A percentile compares a stretch with the other conserved stretches of the same genome.
These are phyloP conservation scores for Cetradonia linearis DNA, from an alignment of 495 filamentous ascomycete genomes.

Conservation along the genomic window DNA sequence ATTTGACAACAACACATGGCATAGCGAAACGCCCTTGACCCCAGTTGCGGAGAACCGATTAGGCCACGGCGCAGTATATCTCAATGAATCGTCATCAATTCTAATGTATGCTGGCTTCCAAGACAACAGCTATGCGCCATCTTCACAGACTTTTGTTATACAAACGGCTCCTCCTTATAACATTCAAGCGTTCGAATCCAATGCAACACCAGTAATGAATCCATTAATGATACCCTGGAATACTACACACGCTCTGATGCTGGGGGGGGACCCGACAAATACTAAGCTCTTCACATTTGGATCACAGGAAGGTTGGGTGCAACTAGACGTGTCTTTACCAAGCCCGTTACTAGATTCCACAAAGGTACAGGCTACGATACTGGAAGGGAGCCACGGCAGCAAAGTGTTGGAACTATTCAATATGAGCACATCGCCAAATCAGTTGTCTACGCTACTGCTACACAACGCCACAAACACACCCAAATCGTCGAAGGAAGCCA, in stretches of 20 bases:
- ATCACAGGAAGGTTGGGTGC: constrained; percentile 48
- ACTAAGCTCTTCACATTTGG: constrained; percentile 56
- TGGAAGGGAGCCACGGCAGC: constrained; percentile 64
- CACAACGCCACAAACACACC: constrained; percentile 38
- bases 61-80: constrained; percentile 65
- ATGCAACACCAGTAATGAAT: constrained; percentile 50
- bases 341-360: constrained; percentile 42
- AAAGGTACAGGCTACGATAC: constrained; percentile 50
- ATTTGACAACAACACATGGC: constrained; percentile 69
- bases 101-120: constrained; percentile 72
- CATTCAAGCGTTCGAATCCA: constrained; percentile 39
- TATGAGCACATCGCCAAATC: constrained; percentile 65
- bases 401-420: constrained; percentile 78
- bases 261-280: constrained; percentile 63
- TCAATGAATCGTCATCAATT: constrained; percentile 59
- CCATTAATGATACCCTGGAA: constrained; percentile 76
- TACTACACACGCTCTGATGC: constrained; percentile 55
- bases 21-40: constrained; percentile 45
- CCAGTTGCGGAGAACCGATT: constrained; percentile 55
- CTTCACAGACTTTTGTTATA: constrained; percentile 69
- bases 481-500: constrained; percentile 17
- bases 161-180: constrained; percentile 48
- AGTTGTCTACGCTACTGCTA: constrained; percentile 56
- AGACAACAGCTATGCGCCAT: constrained; percentile 41
- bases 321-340: constrained; percentile 48